phyloP scores from a whole-genome alignment of 2,329 filamentous ascomycete genomes.

The Monosporascus sp. region DNA sequence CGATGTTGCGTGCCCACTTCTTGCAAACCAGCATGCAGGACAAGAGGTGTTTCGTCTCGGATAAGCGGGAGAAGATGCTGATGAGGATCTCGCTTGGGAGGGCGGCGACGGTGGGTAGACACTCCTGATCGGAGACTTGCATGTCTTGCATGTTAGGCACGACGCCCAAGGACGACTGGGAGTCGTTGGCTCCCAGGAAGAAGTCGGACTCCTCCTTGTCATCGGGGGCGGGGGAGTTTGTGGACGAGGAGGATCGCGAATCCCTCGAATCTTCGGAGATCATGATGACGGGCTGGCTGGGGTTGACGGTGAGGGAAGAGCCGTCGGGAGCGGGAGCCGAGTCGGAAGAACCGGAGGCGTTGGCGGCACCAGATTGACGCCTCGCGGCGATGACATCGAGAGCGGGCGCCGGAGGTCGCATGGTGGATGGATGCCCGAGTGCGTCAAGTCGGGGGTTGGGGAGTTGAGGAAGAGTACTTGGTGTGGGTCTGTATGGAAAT shows the following conservation, averaged over 20 bases:
- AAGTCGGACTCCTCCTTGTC: conserved; percentile 93
- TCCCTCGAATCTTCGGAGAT: conserved; percentile 39
- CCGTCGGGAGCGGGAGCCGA: conserved; percentile 2
- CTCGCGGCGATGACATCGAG: conserved; percentile 25
- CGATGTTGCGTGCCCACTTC: conserved; percentile 86
- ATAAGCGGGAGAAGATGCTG: conserved; percentile 81
- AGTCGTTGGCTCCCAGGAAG: conserved; percentile 84
- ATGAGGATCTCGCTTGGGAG: conserved; percentile 95
- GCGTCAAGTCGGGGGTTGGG: background rate
- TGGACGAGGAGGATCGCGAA: conserved; percentile 60
- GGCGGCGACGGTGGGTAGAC: conserved; percentile 72
- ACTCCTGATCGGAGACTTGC: conserved; percentile 61
- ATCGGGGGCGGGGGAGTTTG: conserved; percentile 67
- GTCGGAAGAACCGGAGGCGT: background rate
- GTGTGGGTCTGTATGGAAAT: background rate
- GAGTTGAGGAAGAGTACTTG: background rate
- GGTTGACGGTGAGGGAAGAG: conserved; percentile 2
- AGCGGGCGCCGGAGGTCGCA: conserved; percentile 23
- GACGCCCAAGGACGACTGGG: conserved; percentile 82
- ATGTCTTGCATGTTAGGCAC: conserved; percentile 67
- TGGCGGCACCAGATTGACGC: conserved; percentile 9
- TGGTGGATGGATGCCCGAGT: conserved; percentile 4
- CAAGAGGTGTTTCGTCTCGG: conserved; percentile 68
- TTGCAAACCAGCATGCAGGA: conserved; percentile 93
- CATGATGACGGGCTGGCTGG: conserved; percentile 8